Evolutionary conservation across 192 early-diverging fungal genomes (phyloP).

Genomic region (Coemansia sp.): DNA sequence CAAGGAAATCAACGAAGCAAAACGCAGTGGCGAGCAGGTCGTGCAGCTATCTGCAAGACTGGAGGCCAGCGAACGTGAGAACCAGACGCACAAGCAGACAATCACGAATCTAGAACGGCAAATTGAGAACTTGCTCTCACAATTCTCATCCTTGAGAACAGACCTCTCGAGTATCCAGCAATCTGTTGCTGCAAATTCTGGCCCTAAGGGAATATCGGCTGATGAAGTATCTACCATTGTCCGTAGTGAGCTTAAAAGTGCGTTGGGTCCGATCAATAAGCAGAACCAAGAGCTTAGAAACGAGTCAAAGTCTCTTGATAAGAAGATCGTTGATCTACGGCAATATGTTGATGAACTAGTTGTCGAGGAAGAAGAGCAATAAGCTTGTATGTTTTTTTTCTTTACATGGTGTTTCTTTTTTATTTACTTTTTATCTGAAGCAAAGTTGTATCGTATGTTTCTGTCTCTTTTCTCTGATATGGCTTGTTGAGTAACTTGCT

Average conservation of each 20-base stretch:
- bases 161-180: constrained; percentile 21
- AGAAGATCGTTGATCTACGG: constrained; percentile 38
- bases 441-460: no score
- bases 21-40: constrained; percentile 16
- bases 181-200: constrained; percentile 15
- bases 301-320: constrained; percentile 35
- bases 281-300: constrained; percentile 22
- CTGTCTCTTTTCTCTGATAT: no score
- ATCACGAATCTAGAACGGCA: constrained; percentile 31
- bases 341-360: constrained; percentile 51
- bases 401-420: constrained; percentile 4
- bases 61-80: constrained; percentile 34
- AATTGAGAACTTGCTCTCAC: constrained; percentile 22
- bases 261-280: constrained; percentile 26
- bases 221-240: constrained; percentile 25
- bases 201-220: constrained; percentile 13
- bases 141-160: constrained; percentile 20
- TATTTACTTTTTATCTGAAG: neutral
- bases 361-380: constrained; percentile 38
- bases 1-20: constrained; percentile 19
- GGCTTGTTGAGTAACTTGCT: no score
- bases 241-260: constrained; percentile 26
- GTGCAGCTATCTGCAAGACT: constrained; percentile 28
- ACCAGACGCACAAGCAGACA: constrained; percentile 32
- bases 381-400: constrained; percentile 1